Percentiles rank a stretch among this genome's conserved stretches.
Evolutionary conservation across 176 grass and related monocot genomes (phyloP).

Genomic region (Raddia guianensis): DNA sequence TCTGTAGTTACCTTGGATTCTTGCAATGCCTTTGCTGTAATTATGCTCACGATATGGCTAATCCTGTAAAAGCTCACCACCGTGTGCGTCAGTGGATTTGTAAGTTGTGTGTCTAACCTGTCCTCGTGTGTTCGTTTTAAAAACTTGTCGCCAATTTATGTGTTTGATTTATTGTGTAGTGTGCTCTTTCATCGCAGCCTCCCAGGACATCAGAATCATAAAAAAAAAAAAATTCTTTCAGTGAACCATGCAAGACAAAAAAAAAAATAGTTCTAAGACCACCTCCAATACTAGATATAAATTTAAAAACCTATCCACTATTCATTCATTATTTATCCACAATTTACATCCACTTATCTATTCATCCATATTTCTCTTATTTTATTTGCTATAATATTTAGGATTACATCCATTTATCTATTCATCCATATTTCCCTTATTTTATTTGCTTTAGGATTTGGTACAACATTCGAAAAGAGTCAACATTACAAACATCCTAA

Average conservation of each 20-base stretch:
- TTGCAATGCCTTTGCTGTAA: constrained; percentile 26
- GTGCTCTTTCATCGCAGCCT: neutral
- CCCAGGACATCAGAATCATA: neutral
- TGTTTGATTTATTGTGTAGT: neutral
- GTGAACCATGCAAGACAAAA: neutral
- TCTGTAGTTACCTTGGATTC: neutral
- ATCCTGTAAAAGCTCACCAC: constrained; percentile 38
- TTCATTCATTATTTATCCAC: too few relatives aligned
- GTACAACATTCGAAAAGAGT: too few relatives aligned
- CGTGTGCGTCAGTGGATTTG: constrained; percentile 16
- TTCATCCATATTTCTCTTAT: too few relatives aligned
- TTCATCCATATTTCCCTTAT: too few relatives aligned
- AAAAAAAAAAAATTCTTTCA: neutral
- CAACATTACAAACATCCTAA: too few relatives aligned
- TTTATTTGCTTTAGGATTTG: too few relatives aligned
- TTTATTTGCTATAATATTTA: too few relatives aligned
- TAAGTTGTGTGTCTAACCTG: constrained; percentile 23
- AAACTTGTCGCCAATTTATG: neutral
- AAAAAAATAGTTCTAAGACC: too few relatives aligned
- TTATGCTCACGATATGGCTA: constrained; percentile 37
- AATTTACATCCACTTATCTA: too few relatives aligned
- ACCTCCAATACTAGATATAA: too few relatives aligned
- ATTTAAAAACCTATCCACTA: too few relatives aligned
- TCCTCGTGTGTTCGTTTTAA: neutral
- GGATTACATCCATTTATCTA: too few relatives aligned